Base-by-base conservation (phyloP, 805 yeast genomes). In the Candida yuanshanica region DNA sequence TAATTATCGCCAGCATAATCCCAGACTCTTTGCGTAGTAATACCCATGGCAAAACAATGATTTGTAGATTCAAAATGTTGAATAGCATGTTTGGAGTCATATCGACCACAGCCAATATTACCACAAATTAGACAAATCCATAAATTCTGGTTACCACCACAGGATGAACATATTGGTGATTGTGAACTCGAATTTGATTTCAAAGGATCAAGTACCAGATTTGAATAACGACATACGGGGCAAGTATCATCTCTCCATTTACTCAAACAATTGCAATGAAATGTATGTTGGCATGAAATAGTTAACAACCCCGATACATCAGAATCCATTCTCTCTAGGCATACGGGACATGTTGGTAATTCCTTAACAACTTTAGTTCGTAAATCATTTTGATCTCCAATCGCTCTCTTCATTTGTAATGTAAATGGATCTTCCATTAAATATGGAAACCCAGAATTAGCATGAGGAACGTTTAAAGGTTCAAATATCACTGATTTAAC, bases 121-220 rank as follows among this genome's bases (percentile, higher is more conserved):
- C 97, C 96, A 63, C 97, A 89, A 2, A 90, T 75, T 20, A 89
- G 67, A 61, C 97, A 89, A 2, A 87, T 81, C 96, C 97, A 89
- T 13, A 89, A 63, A 56, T 84, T 85, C 0, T 75, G 72, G 2
- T 66, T 58, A 0, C 75, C 68, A 1, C 70, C 68, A 62, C 97
- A 89, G 3, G 68, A 64, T 34, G 68, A 56, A 57, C 95, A 84
- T 26, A 36, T 63, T 55, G 44, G 53, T 61, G n/a, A 45, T 6
- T 23, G 29, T 14, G 44, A 45, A 16, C 29, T 32, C 8, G 35
- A 20, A 2, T 36, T 36, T 11, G 16, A 7, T 52, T 17, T 58
- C 44, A 24, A 52, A 32, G 36, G 59, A 50, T 41, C 49, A 13
- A 46, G 14, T 4, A 56, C 56, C 20, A 66, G 48, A 39, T 65